Percentiles rank a stretch among this genome's conserved stretches.
These are phyloP conservation scores for Daucus carota DNA, from an alignment of 129 eudicot species.

Conservation along the genomic window DNA sequence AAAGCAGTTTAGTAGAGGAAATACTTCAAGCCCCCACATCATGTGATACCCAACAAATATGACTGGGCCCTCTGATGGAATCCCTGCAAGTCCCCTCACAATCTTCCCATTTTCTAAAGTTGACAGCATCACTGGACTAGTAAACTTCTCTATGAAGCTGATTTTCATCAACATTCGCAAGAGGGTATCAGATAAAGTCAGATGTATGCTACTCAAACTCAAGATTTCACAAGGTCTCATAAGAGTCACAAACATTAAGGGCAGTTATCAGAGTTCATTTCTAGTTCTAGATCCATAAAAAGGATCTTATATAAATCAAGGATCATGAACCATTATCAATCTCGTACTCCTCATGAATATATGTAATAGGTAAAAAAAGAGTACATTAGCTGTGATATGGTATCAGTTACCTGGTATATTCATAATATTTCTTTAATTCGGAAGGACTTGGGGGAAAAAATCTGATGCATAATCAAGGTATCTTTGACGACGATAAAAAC, in stretches of 20 bases:
- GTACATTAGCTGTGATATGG: not conserved
- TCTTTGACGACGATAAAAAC: slow-evolving; percentile 60
- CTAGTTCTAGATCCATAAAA: too few species aligned
- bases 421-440: slow-evolving; percentile 34
- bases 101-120: slow-evolving; percentile 62
- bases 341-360: too few species aligned
- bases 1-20: slow-evolving; percentile 38
- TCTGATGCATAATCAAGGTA: slow-evolving; percentile 46
- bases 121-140: slow-evolving; percentile 75
- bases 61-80: slow-evolving; percentile 86
- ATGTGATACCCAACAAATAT: slow-evolving; percentile 76
- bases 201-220: not conserved
- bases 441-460: slow-evolving; percentile 59
- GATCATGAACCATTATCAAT: too few species aligned
- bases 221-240: not conserved
- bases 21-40: slow-evolving; percentile 65
- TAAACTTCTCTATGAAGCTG: slow-evolving; percentile 49
- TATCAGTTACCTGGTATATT: slow-evolving; percentile 43
- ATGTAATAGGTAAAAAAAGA: too few species aligned
- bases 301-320: not conserved
- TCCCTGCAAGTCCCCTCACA: slow-evolving; percentile 63
- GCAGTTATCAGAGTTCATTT: too few species aligned
- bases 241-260: not conserved
- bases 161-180: not conserved
- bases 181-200: not conserved